These are phyloP conservation scores for Pyricularia sp. DNA, from an alignment of 2,329 filamentous ascomycete genomes.

Conservation along the genomic window DNA sequence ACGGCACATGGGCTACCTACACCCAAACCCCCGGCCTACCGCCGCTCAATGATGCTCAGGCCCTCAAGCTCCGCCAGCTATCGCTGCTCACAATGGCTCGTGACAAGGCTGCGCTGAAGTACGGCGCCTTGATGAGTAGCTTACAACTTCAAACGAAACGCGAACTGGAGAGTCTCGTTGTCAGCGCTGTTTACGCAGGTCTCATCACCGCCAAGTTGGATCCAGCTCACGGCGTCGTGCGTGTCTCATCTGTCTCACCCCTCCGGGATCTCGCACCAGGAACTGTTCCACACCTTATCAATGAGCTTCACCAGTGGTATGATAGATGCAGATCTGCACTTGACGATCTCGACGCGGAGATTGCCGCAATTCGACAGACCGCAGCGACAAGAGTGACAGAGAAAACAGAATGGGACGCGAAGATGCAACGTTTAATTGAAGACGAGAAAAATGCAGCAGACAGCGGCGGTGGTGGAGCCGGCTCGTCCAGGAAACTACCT, in stretches of 20 bases:
- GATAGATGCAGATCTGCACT: conserved; percentile 65
- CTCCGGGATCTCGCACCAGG: conserved; percentile 74
- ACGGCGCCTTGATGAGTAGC: conserved; percentile 50
- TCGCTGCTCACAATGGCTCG: conserved; percentile 72
- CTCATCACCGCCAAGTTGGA: conserved; percentile 75
- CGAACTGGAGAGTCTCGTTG: conserved; percentile 75
- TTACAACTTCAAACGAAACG: conserved; percentile 55
- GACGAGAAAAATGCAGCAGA: conserved; percentile 23
- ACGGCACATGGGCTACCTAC: conserved; percentile 80
- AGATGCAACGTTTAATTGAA: conserved; percentile 35
- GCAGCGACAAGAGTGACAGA: conserved; percentile 41
- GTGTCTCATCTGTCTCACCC: conserved; percentile 68
- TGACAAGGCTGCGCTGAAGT: conserved; percentile 55
- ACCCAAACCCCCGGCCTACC: conserved; percentile 42
- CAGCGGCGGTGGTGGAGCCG: conserved; percentile 10
- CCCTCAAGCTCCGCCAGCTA: conserved; percentile 78
- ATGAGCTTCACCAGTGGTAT: conserved; percentile 61
- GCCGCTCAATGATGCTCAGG: conserved; percentile 56
- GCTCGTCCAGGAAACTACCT: conserved; percentile 8
- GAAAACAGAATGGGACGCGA: conserved; percentile 31
- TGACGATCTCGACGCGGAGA: conserved; percentile 60
- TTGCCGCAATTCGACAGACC: conserved; percentile 47
- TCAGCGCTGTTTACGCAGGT: conserved; percentile 74
- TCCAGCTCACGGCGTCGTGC: conserved; percentile 58
- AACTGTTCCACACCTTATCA: conserved; percentile 55